phyloP scores from a whole-genome alignment of 805 yeast genomes.

The Nakazawaea laoshanensis region DNA sequence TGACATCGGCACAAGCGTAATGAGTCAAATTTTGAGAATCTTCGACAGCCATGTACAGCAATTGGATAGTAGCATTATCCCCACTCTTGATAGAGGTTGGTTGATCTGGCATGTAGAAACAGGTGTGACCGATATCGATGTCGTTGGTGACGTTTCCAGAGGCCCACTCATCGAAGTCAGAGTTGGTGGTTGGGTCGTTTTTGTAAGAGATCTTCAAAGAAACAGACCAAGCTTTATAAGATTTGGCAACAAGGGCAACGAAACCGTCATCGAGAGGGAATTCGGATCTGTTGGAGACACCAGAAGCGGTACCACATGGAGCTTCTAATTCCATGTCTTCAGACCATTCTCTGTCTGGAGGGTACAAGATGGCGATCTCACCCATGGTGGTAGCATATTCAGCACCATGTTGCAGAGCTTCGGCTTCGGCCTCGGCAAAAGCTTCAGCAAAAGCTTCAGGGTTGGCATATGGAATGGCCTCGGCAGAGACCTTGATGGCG shows the following conservation, averaged over 20 bases:
- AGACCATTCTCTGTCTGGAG: constrained; percentile 35
- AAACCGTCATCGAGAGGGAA: constrained; percentile 41
- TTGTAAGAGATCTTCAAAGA: constrained; percentile 32
- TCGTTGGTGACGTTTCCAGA: constrained; percentile 28
- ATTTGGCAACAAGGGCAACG: constrained; percentile 35
- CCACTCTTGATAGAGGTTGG: constrained; percentile 28
- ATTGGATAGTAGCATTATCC: constrained; percentile 35
- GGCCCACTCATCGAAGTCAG: constrained; percentile 31
- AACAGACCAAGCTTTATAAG: constrained; percentile 28
- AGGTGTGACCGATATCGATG: constrained; percentile 35
- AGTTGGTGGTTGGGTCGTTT: constrained; percentile 27
- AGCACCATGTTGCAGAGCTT: constrained; percentile 27
- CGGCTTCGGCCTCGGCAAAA: constrained; percentile 17
- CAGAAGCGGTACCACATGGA: constrained; percentile 35
- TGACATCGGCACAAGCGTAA: constrained; percentile 36
- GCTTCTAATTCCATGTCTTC: constrained; percentile 34
- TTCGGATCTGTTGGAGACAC: constrained; percentile 28
- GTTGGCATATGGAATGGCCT: constrained; percentile 14
- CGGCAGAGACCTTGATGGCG: constrained; percentile 1
- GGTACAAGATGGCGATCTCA: constrained; percentile 31
- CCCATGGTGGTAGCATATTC: constrained; percentile 29
- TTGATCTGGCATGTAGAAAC: constrained; percentile 35
- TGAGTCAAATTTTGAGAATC: constrained; percentile 28
- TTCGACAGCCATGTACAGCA: constrained; percentile 36
- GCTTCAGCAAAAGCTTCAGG: constrained; percentile 18